These are phyloP conservation scores for Thraustochytrium sp. DNA, from an alignment of 352 stramenopile species.

Conservation along the genomic window DNA sequence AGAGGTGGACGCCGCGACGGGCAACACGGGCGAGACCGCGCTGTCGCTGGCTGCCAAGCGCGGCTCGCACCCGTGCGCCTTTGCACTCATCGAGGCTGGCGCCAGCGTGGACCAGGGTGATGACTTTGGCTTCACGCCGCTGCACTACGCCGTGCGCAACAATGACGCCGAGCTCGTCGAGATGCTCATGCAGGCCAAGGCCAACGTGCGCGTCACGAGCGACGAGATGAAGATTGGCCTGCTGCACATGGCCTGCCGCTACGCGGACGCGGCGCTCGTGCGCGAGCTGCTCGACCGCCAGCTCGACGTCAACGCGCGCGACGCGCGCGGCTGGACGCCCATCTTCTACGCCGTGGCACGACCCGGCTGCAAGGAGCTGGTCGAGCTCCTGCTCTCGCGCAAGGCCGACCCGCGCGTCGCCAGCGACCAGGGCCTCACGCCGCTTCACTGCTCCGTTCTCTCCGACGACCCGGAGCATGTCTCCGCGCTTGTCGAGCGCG, in stretches of 20 bases:
- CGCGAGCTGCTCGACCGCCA: not conserved
- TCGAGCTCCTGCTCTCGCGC: not conserved
- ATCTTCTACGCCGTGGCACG: conserved; percentile 23
- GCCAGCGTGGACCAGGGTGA: not conserved
- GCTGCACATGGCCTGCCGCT: not conserved
- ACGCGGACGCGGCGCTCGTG: not conserved
- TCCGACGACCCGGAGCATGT: conserved; percentile 18
- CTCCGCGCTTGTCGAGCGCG: conserved; percentile 6
- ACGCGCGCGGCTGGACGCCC: conserved; percentile 6
- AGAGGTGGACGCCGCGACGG: not conserved
- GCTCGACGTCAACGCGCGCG: conserved; percentile 21
- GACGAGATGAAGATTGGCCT: not conserved
- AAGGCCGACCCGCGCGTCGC: not conserved
- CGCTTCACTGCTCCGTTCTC: conserved; percentile 5
- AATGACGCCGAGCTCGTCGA: not conserved
- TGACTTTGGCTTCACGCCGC: not conserved
- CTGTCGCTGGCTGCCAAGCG: conserved; percentile 4
- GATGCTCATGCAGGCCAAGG: not conserved
- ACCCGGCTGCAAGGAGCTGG: not conserved
- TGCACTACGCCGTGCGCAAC: conserved; percentile 22
- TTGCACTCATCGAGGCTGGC: not conserved
- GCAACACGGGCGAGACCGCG: conserved; percentile 1
- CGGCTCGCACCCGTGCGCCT: not conserved
- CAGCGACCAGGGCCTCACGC: not conserved
- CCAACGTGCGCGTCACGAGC: not conserved